phyloP scores from a whole-genome alignment of 768 basidiomycete genomes.

The Lentinula aciculospora region DNA sequence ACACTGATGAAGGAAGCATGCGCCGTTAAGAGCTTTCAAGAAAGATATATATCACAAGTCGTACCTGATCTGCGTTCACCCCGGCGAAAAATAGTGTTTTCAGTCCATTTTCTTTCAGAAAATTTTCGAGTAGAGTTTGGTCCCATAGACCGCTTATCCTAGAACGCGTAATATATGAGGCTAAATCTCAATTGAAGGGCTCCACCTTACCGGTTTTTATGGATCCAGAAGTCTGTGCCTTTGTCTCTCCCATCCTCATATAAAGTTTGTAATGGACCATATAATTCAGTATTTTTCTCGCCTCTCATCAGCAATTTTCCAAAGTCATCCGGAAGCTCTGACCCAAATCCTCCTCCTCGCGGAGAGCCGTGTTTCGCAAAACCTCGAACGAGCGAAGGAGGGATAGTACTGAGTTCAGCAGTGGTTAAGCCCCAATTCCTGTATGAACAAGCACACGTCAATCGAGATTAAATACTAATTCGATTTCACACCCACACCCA shows the following conservation, averaged over 20 bases:
- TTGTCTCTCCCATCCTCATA: constrained; percentile 44
- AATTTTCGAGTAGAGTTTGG: constrained; percentile 57
- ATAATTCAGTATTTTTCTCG: constrained; percentile 51
- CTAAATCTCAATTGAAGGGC: too few species aligned
- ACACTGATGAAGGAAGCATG: constrained; percentile 31
- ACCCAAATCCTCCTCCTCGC: constrained; percentile 42
- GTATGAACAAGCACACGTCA: neutral
- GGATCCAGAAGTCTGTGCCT: constrained; percentile 67
- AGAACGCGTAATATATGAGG: neutral
- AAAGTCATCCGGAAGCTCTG: constrained; percentile 45
- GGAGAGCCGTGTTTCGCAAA: constrained; percentile 38
- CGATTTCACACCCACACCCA: constrained; percentile 46
- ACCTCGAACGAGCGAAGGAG: constrained; percentile 52
- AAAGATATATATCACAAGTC: neutral
- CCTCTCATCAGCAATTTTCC: constrained; percentile 57
- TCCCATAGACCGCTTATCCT: constrained; percentile 68
- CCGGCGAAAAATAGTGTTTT: constrained; percentile 58
- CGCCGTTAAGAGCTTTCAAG: neutral
- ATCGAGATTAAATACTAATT: neutral
- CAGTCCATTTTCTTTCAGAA: constrained; percentile 57
- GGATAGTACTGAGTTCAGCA: constrained; percentile 54
- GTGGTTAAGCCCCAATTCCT: constrained; percentile 74
- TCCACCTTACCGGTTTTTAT: constrained; percentile 67
- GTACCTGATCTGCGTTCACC: constrained; percentile 64
- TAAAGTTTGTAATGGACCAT: constrained; percentile 55